Conservation (phyloP, 1,284 basidiomycete species). For the Pyrrhoderma noxium region DNA sequence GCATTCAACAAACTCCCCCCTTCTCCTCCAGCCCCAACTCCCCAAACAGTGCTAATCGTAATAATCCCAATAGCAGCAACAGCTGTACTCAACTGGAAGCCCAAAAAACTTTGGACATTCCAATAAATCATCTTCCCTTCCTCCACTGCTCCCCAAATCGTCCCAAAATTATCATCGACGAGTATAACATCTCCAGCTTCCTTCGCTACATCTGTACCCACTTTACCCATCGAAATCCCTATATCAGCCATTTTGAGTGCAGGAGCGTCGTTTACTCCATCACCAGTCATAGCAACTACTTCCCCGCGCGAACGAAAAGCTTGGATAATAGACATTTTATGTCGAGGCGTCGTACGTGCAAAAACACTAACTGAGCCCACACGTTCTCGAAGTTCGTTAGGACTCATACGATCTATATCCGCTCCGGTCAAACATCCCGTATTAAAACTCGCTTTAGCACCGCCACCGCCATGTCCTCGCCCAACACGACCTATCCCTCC, state of each 20-base stretch:
- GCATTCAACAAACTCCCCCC: conserved; percentile 94
- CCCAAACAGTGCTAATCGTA: conserved; percentile 87
- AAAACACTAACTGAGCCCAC: conserved; percentile 85
- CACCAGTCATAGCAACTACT: conserved; percentile 97
- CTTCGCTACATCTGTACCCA: conserved; percentile 96
- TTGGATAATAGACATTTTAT: conserved; percentile 96
- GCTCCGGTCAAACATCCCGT: conserved; percentile 69
- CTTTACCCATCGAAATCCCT: conserved; percentile 94
- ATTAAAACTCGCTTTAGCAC: no score
- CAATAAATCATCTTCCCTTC: conserved; percentile 99
- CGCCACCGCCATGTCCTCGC: no score
- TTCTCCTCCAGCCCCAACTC: no score
- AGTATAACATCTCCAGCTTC: conserved; percentile 97
- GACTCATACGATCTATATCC: conserved; percentile 79
- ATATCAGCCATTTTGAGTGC: conserved; percentile 98
- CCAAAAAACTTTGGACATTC: conserved; percentile 97
- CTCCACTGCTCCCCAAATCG: conserved; percentile 90
- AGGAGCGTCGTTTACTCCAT: conserved; percentile 97
- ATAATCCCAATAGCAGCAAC: conserved; percentile 93
- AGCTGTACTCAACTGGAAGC: conserved; percentile 95
- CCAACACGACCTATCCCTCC: no score
- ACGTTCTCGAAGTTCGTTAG: conserved; percentile 74
- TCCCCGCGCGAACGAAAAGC: conserved; percentile 85
- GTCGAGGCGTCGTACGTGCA: conserved; percentile 90
- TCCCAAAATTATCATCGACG: conserved; percentile 96